Evolutionary conservation across 2,329 filamentous ascomycete species (phyloP).

Genomic region (Botrytis porri): DNA sequence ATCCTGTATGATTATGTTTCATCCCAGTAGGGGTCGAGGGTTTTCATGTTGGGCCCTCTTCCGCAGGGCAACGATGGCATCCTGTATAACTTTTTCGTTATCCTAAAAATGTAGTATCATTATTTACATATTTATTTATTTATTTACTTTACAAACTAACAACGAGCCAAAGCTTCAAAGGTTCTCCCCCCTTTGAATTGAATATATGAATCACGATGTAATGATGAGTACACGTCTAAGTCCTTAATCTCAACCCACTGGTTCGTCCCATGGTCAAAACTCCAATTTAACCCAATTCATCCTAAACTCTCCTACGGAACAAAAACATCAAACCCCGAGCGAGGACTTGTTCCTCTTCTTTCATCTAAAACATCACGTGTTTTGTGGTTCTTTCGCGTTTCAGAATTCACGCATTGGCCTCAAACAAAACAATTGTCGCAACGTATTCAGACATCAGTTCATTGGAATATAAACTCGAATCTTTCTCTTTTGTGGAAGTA

Average conservation of each 20-base stretch:
- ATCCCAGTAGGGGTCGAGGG: conserved; percentile 31
- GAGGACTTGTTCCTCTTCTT: neutral
- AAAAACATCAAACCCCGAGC: neutral
- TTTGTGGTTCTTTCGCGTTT: conserved; percentile 24
- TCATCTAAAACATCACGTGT: conserved; percentile 15
- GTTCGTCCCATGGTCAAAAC: neutral
- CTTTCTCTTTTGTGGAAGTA: neutral
- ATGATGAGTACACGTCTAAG: neutral
- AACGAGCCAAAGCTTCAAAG: neutral
- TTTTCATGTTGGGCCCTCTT: conserved; percentile 36
- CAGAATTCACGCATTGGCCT: conserved; percentile 28
- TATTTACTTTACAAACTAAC: neutral
- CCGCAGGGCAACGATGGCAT: conserved; percentile 37
- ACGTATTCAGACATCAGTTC: conserved; percentile 17
- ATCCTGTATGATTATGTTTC: conserved; percentile 29
- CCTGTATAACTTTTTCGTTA: conserved; percentile 27
- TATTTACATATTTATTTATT: conserved; percentile 9
- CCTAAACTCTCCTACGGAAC: neutral
- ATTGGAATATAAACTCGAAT: neutral
- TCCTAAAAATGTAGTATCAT: conserved; percentile 17
- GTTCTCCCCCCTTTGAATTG: neutral
- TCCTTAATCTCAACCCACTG: neutral
- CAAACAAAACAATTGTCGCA: conserved; percentile 18
- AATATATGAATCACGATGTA: neutral
- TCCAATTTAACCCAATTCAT: conserved; percentile 8